phyloP scores from a whole-genome alignment of 306 rosid species.

The Luffa acutangula region DNA sequence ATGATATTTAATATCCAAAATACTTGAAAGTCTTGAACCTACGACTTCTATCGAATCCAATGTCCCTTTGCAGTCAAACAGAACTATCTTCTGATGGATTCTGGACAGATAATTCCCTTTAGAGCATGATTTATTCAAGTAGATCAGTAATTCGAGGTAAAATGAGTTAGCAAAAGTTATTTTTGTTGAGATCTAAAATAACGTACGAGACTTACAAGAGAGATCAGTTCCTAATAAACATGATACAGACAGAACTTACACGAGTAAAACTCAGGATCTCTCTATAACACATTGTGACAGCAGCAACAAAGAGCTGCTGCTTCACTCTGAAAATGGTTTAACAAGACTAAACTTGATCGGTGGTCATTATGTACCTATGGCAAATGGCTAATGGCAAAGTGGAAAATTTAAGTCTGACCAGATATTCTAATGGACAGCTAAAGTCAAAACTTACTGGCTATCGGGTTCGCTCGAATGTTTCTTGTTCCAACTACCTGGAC shows the following conservation, averaged over 20 bases:
- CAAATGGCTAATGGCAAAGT: neutral
- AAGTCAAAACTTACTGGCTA: slow-evolving; percentile 37
- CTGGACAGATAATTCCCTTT: neutral
- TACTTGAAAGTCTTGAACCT: neutral
- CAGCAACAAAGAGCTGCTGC: neutral
- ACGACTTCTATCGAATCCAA: neutral
- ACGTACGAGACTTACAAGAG: neutral
- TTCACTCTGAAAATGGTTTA: neutral
- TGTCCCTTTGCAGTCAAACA: neutral
- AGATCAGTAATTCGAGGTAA: neutral
- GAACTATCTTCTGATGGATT: neutral
- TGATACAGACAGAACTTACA: neutral
- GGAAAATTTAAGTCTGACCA: neutral
- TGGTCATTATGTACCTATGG: neutral
- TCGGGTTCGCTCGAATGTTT: slow-evolving; percentile 58
- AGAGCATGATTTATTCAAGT: neutral
- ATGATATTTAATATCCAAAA: neutral
- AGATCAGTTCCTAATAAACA: neutral
- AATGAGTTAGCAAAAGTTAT: neutral
- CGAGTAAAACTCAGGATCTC: neutral
- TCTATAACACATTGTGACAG: neutral
- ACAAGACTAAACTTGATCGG: neutral
- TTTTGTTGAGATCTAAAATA: neutral
- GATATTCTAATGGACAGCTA: neutral
- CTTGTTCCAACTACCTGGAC: slow-evolving; percentile 71